Conservation (phyloP, 257 asterid species). For the Solanum medicagineum region DNA sequence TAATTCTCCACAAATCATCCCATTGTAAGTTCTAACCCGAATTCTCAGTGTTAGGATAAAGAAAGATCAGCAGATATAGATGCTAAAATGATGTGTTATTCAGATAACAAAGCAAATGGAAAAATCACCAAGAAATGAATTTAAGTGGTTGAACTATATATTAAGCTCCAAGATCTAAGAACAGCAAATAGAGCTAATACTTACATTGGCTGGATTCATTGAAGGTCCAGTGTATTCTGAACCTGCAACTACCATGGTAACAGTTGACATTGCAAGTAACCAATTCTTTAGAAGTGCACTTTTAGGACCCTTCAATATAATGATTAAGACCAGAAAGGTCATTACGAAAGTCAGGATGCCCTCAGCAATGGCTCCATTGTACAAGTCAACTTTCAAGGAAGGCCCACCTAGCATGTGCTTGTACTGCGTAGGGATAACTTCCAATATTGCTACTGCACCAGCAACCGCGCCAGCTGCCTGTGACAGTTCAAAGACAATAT, state of each 20-base stretch:
- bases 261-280: slow-evolving; percentile 63
- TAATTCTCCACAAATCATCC: not conserved
- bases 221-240: slow-evolving; percentile 85
- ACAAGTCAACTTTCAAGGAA: slow-evolving; percentile 61
- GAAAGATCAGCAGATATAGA: not conserved
- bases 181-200: not conserved
- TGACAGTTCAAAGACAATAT: not conserved
- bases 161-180: not conserved
- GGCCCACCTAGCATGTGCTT: slow-evolving; percentile 81
- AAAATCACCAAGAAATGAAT: not conserved
- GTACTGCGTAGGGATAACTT: slow-evolving; percentile 61
- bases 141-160: not conserved
- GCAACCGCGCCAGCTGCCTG: slow-evolving; percentile 90
- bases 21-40: not conserved
- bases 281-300: slow-evolving; percentile 47
- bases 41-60: not conserved
- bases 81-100: not conserved
- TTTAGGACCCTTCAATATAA: slow-evolving; percentile 58
- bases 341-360: slow-evolving; percentile 63
- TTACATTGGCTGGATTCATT: slow-evolving; percentile 95
- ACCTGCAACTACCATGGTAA: slow-evolving; percentile 53
- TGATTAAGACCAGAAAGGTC: slow-evolving; percentile 51
- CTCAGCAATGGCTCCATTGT: slow-evolving; percentile 91
- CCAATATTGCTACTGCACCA: slow-evolving; percentile 57
- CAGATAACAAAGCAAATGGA: not conserved